phyloP scores from a whole-genome alignment of 2,329 filamentous ascomycete genomes.

The Tolypocladium album region DNA sequence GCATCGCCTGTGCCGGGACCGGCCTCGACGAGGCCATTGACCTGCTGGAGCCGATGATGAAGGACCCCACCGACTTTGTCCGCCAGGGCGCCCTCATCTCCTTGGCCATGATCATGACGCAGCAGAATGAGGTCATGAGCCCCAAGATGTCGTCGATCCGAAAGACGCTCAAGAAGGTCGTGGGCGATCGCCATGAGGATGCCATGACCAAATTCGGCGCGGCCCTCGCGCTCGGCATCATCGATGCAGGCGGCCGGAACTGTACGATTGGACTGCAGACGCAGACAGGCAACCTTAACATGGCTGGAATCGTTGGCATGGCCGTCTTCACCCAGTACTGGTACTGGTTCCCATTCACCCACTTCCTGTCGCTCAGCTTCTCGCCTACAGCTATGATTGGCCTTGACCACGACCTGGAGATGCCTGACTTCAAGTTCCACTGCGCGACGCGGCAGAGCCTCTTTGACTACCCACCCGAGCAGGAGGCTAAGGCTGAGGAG shows the following conservation, averaged over 20 bases:
- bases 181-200: conserved; percentile 91
- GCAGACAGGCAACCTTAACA: conserved; percentile 96
- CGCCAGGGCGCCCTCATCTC: conserved; percentile 92
- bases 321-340: conserved; percentile 98
- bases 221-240: conserved; percentile 87
- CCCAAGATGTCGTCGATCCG: conserved; percentile 86
- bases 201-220: conserved; percentile 99
- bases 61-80: conserved; percentile 97
- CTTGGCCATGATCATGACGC: conserved; percentile 96
- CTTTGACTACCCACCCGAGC: conserved; percentile 96
- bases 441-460: conserved; percentile 89
- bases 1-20: conserved; percentile 95
- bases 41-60: conserved; percentile 96
- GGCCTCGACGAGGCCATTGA: conserved; percentile 95
- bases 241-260: conserved; percentile 94
- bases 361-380: conserved; percentile 93
- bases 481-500: conserved; percentile 90
- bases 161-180: conserved; percentile 88
- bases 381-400: conserved; percentile 95
- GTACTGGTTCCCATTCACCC: conserved; percentile 99
- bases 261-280: conserved; percentile 97
- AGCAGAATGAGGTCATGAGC: conserved; percentile 98
- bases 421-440: conserved; percentile 91
- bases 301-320: conserved; percentile 96
- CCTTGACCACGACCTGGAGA: conserved; percentile 85